Base-by-base conservation (phyloP, 2,329 filamentous ascomycete species). In the Byssoonygena ceratinophila region DNA sequence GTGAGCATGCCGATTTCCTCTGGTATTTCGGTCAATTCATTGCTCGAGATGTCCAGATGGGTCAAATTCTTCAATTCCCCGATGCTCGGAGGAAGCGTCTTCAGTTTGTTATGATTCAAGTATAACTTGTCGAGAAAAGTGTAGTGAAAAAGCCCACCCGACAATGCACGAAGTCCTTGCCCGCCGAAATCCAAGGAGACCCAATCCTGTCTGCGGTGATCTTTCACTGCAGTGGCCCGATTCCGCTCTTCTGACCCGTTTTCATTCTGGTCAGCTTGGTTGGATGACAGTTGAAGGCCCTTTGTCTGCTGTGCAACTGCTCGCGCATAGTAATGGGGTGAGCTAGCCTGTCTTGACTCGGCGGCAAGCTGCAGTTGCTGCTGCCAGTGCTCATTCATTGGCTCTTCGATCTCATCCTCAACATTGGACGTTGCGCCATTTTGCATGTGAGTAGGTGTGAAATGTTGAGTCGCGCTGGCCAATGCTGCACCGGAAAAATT, bases 1-100 rank as follows among this genome's bases (percentile, higher is more conserved):
- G 90, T 92, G 62, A 95, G 87, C 91, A 97, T 98, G 64, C 92
- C 92, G 55, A 98, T 81, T 72, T 98, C 91, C 20, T 86, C 80
- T 1, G 92, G 92, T 3, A 98, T 74, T 58, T 85, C 82, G 7
- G 78, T 78, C 55, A 98, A 76, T 56, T 91, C 81, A 68, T 98
- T 98, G 71, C 84, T 82, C 0, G 92, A 97, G 2, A 90, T 77
- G 68, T 98, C 91, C 46, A 98, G 78, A 62, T 90, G 80, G 32
- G 81, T 85, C 46, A 98, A 73, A 58, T 85, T 84, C 58, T 90
- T 83, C 58, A 98, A 75, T 61, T 84, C 79, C 36, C 92, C 90
- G 65, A 98, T 88, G 20, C 82, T 77, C 34, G 85, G 74, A 11
- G 91, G 89, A n/a, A 98, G 74, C 43, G 78, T 76, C 25, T 82